Evolutionary conservation across 345 rosid species (phyloP), one percentile per base, ranked within the genome.

Genomic region (Durio zibethinus): DNA sequence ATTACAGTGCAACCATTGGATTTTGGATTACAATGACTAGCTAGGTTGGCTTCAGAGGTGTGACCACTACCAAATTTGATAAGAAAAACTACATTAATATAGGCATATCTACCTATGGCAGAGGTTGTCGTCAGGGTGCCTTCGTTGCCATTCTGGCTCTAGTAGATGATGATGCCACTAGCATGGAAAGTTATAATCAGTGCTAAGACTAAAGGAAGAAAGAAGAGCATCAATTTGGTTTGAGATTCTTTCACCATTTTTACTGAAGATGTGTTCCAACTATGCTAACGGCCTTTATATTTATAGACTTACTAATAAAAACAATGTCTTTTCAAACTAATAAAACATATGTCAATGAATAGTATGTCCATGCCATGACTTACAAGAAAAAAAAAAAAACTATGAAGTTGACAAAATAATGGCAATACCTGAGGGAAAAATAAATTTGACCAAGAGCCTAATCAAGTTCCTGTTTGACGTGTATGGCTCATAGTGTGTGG

Each of bases 1-100:
- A 86, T 35, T 29, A 11, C 42, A 38, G 78, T 82, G n/a, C 90
- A 87, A 43, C 83, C 76, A 23, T 78, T 70, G 33, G 84, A 60
- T 40, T 80, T 81, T 2, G 87, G 87, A 70, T 82, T 75, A 63
- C 90, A 87, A 80, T 87, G 90, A n/a, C 90, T 89, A 15, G 92
- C 90, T 18, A 89, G 87, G 80, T 89, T 84, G 47, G 83, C 61
- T 72, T 45, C 72, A 4, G 88, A 90, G 78, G 77, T 79, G 29
- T 66, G 87, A 33, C 90, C 90, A 4, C 66, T 79, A 45, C 90
- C 92, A 14, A 86, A 89, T 65, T 62, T 79, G 62, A 80, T 71
- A 69, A 89, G 89, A 77, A 89, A 89, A 7, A 89, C 88, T 5
- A 89, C 43, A 81, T 85, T 89, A 29, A 89, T 87, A 38, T 76